phyloP scores from a whole-genome alignment of 192 early-diverging fungal genomes.

The Mortierella antarctica region DNA sequence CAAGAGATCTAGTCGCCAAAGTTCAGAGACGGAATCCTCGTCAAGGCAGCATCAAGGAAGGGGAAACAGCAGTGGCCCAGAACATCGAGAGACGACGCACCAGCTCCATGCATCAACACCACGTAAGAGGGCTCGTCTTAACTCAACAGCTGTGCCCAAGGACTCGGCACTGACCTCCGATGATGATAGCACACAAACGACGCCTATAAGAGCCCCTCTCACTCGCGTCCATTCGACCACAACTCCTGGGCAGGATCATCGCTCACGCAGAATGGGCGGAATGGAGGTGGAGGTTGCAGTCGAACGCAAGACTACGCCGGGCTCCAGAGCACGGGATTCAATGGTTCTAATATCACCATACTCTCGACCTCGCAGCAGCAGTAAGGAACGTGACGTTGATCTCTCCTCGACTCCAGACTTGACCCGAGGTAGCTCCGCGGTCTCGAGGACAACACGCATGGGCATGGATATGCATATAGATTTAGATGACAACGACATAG shows the following conservation, averaged over 20 bases:
- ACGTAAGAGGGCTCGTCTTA: too few species aligned
- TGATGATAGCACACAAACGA: too few species aligned
- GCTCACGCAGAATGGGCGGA: background rate
- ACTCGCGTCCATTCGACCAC: too few species aligned
- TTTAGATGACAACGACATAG: background rate
- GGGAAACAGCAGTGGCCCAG: too few species aligned
- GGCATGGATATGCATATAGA: conserved; percentile 12
- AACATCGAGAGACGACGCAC: too few species aligned
- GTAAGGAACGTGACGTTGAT: background rate
- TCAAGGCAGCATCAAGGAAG: background rate
- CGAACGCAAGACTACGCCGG: conserved; percentile 7
- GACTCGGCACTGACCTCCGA: too few species aligned
- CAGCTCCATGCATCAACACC: too few species aligned
- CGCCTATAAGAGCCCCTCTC: too few species aligned
- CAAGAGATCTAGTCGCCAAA: background rate
- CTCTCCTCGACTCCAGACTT: background rate
- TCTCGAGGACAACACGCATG: background rate
- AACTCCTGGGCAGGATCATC: background rate
- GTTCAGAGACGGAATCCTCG: background rate
- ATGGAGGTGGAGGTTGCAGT: background rate
- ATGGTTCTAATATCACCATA: conserved; percentile 29
- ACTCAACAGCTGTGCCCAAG: too few species aligned
- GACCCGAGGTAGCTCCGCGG: background rate
- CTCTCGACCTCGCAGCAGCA: background rate
- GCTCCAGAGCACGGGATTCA: conserved; percentile 30